Percentiles rank a stretch among this genome's conserved stretches.
Evolutionary conservation across 2,329 filamentous ascomycete species (phyloP).

Genomic region (Pseudocercospora pini-densiflorae): DNA sequence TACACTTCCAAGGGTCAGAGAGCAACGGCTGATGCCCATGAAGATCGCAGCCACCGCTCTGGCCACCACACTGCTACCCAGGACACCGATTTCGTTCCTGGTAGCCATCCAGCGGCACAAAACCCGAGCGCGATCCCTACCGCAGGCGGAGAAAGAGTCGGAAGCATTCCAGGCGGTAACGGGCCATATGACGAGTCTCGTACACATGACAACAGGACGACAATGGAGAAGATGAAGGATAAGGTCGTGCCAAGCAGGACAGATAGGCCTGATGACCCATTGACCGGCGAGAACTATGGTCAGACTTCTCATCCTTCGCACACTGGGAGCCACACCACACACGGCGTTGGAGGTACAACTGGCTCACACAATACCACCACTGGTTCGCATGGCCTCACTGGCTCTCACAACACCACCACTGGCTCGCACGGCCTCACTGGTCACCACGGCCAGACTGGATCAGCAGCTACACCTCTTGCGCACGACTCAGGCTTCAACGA

Average conservation of each 20-base stretch:
- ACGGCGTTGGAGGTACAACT: background rate
- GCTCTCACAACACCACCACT: background rate
- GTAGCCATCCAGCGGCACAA: slow-evolving; percentile 25
- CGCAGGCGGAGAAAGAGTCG: slow-evolving; percentile 34
- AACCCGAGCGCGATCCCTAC: slow-evolving; percentile 36
- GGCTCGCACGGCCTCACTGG: slow-evolving; percentile 4
- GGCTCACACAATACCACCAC: slow-evolving; percentile 2
- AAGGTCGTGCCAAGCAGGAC: slow-evolving; percentile 16
- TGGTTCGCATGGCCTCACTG: slow-evolving; percentile 4
- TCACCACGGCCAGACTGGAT: background rate
- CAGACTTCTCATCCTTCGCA: slow-evolving; percentile 12
- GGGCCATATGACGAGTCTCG: background rate
- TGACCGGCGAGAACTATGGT: slow-evolving; percentile 20
- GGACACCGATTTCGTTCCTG: slow-evolving; percentile 20
- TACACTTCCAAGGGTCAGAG: slow-evolving; percentile 26
- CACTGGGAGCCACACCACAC: background rate
- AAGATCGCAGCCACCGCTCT: background rate
- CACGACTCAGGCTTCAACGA: slow-evolving; percentile 22
- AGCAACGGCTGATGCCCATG: slow-evolving; percentile 21
- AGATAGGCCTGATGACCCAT: slow-evolving; percentile 21
- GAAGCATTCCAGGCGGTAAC: slow-evolving; percentile 14
- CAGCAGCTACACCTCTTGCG: slow-evolving; percentile 18
- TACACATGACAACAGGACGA: slow-evolving; percentile 19
- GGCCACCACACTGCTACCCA: slow-evolving; percentile 2
- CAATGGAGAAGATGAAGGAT: slow-evolving; percentile 25